phyloP scores from a whole-genome alignment of 768 basidiomycete genomes.

The Phylloporus sp. region DNA sequence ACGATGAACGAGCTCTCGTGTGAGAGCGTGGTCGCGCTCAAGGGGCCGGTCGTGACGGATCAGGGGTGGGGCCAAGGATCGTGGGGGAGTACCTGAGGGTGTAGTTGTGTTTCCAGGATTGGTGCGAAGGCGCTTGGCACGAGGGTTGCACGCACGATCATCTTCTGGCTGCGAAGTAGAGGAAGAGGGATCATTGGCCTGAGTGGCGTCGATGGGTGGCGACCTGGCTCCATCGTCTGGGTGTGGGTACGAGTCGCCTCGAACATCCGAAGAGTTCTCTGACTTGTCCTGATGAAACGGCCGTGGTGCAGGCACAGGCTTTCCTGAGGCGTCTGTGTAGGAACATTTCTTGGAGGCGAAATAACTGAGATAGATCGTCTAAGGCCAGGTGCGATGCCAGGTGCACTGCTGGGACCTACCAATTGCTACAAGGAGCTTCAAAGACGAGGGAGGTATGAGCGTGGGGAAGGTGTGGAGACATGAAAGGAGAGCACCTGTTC shows the following conservation, averaged over 20 bases:
- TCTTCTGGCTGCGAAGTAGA: slow-evolving; percentile 33
- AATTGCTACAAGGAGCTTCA: slow-evolving; percentile 77
- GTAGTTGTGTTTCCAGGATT: slow-evolving; percentile 36
- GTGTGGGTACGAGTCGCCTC: slow-evolving; percentile 14
- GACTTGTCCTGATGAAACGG: slow-evolving; percentile 42
- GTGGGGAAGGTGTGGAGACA: slow-evolving; percentile 2
- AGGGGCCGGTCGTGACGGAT: slow-evolving; percentile 39
- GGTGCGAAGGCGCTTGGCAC: slow-evolving; percentile 52
- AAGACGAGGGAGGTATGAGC: slow-evolving; percentile 5
- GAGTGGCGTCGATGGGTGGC: slow-evolving; percentile 11
- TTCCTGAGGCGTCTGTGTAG: slow-evolving; percentile 76
- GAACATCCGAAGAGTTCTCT: slow-evolving; percentile 26
- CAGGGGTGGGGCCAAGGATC: slow-evolving; percentile 34
- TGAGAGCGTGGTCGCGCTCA: slow-evolving; percentile 58
- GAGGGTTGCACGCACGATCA: slow-evolving; percentile 37
- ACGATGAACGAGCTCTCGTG: slow-evolving; percentile 74
- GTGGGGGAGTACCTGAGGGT: slow-evolving; percentile 28
- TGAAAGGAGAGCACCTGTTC: slow-evolving; percentile 52
- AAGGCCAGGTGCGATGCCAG: neutral
- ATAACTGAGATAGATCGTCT: slow-evolving; percentile 43
- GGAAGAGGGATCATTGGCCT: slow-evolving; percentile 9
- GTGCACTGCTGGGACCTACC: slow-evolving; percentile 40
- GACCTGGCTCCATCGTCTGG: slow-evolving; percentile 14
- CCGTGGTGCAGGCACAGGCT: slow-evolving; percentile 71
- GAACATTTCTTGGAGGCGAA: slow-evolving; percentile 79